phyloP scores from a whole-genome alignment of 2,329 filamentous ascomycete species.

The Cladosporium austrohemisphaericum region DNA sequence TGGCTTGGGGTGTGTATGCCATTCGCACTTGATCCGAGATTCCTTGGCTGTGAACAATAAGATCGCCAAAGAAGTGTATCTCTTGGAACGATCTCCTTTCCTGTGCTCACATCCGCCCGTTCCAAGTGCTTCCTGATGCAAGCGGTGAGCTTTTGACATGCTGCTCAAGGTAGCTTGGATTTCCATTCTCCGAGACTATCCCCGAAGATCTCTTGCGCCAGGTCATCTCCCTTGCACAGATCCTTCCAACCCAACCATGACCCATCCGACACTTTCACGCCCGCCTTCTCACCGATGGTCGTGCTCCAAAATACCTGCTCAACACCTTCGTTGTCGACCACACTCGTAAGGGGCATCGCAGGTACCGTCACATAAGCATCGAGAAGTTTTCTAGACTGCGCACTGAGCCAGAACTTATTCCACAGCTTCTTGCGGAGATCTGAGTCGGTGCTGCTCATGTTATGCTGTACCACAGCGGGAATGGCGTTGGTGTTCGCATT shows the following conservation, averaged over 20 bases:
- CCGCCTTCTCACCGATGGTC: conserved; percentile 1
- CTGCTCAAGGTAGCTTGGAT: background rate
- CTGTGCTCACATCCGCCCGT: too few relatives aligned
- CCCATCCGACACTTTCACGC: background rate
- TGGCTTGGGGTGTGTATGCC: background rate
- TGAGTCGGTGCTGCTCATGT: background rate
- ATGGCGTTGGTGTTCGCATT: background rate
- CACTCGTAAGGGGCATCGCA: background rate
- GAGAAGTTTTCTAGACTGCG: background rate
- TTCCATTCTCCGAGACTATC: conserved; percentile 8
- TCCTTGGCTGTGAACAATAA: too few relatives aligned
- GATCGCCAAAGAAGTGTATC: too few relatives aligned
- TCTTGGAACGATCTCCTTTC: too few relatives aligned
- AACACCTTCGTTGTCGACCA: background rate
- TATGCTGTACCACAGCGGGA: background rate
- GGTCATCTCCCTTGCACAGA: background rate
- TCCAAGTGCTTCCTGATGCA: too few relatives aligned
- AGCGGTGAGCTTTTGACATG: too few relatives aligned
- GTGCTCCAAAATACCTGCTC: conserved; percentile 11
- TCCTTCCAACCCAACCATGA: conserved; percentile 2
- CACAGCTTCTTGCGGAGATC: background rate
- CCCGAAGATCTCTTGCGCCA: conserved; percentile 4
- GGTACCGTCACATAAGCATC: background rate
- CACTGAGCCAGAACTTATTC: background rate
- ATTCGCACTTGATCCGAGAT: background rate